A percentile compares a stretch with the other conserved stretches of the same genome.
Evolutionary conservation across 257 asterid species (phyloP).

Genomic region (Mentha longifolia): DNA sequence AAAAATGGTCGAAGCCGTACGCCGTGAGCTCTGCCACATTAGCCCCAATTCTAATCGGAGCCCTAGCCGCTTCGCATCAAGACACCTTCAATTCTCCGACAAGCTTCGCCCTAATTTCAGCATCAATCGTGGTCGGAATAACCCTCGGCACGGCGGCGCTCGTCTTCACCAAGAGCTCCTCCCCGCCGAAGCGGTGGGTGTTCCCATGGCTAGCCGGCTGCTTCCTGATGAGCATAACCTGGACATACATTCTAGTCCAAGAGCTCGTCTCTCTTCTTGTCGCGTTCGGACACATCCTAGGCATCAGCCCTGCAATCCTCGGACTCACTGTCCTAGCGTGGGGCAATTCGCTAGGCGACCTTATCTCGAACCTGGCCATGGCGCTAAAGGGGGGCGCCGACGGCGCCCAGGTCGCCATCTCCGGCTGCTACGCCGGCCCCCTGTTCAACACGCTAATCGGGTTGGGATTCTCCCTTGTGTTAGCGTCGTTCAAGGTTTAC

Average conservation of each 20-base stretch:
- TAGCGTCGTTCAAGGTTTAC: slow-evolving; percentile 62
- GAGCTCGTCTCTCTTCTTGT: slow-evolving; percentile 67
- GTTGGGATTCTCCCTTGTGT: slow-evolving; percentile 69
- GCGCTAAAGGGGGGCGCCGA: slow-evolving; percentile 64
- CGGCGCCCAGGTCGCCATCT: slow-evolving; percentile 80
- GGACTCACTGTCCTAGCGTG: slow-evolving; percentile 91
- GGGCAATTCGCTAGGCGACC: slow-evolving; percentile 84
- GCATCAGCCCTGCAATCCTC: slow-evolving; percentile 67
- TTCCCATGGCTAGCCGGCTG: slow-evolving; percentile 71
- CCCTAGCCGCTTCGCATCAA: slow-evolving; percentile 40
- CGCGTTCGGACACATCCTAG: slow-evolving; percentile 62
- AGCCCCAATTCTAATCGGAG: slow-evolving; percentile 58
- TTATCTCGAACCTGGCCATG: slow-evolving; percentile 70
- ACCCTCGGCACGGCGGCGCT: slow-evolving; percentile 47
- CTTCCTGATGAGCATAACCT: slow-evolving; percentile 69
- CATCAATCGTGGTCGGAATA: slow-evolving; percentile 43
- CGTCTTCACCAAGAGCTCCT: slow-evolving; percentile 42
- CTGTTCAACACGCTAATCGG: slow-evolving; percentile 75
- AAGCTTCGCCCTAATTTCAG: slow-evolving; percentile 28
- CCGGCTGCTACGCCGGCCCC: slow-evolving; percentile 89
- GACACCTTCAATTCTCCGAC: slow-evolving; percentile 12
- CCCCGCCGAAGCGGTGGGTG: slow-evolving; percentile 60
- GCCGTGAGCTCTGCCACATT: slow-evolving; percentile 51
- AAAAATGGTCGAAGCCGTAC: slow-evolving; percentile 67
- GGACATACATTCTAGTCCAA: slow-evolving; percentile 74